These are phyloP conservation scores for Neurospora hispaniola DNA, from an alignment of 495 filamentous ascomycete species.

Conservation along the genomic window DNA sequence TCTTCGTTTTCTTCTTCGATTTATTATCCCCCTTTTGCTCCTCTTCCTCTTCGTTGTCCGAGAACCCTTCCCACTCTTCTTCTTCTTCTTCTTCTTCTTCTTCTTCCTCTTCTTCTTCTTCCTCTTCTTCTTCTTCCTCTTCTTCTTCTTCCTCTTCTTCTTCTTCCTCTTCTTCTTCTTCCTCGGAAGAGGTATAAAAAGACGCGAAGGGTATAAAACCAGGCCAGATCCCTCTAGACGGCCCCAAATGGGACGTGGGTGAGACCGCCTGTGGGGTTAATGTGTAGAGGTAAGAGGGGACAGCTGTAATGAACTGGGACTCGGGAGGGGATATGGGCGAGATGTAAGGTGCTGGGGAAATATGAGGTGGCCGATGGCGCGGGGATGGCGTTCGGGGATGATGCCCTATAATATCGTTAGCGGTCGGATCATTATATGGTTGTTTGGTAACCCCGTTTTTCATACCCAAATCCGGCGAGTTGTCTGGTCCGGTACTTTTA, in stretches of 20 bases:
- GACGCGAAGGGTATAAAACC: neutral
- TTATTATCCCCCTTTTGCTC: neutral
- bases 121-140: neutral
- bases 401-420: neutral
- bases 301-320: neutral
- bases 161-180: neutral
- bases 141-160: neutral
- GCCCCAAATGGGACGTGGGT: neutral
- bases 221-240: too few species aligned
- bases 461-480: neutral
- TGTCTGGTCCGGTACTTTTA: neutral
- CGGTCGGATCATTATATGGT: neutral
- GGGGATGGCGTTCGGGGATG: neutral
- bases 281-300: neutral
- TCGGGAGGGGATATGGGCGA: neutral
- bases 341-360: neutral
- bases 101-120: neutral
- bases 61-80: neutral
- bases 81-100: neutral
- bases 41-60: neutral
- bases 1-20: neutral
- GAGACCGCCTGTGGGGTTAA: neutral
- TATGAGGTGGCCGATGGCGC: neutral
- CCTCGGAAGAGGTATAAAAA: too few species aligned
- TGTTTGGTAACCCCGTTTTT: rapidly evolving